Base-by-base conservation (phyloP, 2,329 filamentous ascomycete genomes). In the Fusarium abutilonis region DNA sequence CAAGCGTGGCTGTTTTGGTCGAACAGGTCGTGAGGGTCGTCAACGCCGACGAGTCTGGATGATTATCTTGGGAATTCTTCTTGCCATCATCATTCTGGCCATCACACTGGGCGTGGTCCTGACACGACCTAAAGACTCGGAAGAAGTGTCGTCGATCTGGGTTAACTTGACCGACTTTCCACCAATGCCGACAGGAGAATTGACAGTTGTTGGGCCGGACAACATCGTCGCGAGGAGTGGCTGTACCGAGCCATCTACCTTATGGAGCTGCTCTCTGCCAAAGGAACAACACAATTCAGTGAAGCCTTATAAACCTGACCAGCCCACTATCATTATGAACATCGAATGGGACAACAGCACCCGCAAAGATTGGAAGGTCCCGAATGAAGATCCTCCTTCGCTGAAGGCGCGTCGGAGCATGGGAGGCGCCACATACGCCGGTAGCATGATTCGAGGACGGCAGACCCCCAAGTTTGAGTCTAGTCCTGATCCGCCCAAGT, bases 201-300 rank as follows among this genome's bases (percentile, higher is more conserved):
- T 91, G 59, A 96, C 92, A 0, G 83, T 97, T 14, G 85, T 90
- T 14, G 89, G 89, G 6, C 86, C 92, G 0, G 85, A 91, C 66
- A 87, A 89, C 45, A 83, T 84, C 0, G 77, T 83, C 2, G 78
- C 85, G n/a, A 83, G 86, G 50, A 85, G 85, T 19, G 86, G 84
- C 7, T 98, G 93, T 67, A 87, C 93, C 4, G 79, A 82, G 8
- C 89, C 89, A 1, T 81, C 86, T 9, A 91, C 90, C 0, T 75
- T 95, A 51, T 98, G 93, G 93, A 96, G 90, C 72, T 98, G 93
- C 74, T 84, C 88, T 10, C 76, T 96, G 14, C 92, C 93, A 3
- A 92, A 92, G 72, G 91, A 93, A 66, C 78, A 91, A 57, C 90
- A 93, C 39, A 76, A 82, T 4, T 81, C 83, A 1, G 85, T 89